A percentile compares a stretch with the other conserved stretches of the same genome.
Evolutionary conservation across 2,329 filamentous ascomycete species (phyloP).

Genomic region (Ilyonectria sp.): DNA sequence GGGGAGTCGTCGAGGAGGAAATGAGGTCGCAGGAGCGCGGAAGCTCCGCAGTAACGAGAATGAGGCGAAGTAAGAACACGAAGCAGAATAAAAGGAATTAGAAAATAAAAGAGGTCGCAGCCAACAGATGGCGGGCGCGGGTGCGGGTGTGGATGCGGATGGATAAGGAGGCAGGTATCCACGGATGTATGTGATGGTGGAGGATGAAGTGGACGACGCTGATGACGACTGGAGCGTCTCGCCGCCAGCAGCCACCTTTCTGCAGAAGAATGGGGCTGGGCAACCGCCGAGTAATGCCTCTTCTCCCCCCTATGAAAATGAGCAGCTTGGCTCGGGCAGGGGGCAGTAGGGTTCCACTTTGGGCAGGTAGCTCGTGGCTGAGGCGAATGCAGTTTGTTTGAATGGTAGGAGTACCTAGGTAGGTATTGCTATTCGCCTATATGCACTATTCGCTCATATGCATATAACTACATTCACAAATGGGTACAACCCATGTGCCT

Average conservation of each 20-base stretch:
- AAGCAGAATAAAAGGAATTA: slow-evolving; percentile 13
- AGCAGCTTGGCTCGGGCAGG: slow-evolving; percentile 22
- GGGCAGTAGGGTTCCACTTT: slow-evolving; percentile 15
- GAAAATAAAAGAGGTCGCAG: slow-evolving; percentile 7
- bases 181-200: slow-evolving; percentile 20
- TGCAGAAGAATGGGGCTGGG: slow-evolving; percentile 9
- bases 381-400: background rate
- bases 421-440: no score
- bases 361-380: slow-evolving; percentile 19
- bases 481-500: no score
- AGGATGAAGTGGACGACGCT: slow-evolving; percentile 20
- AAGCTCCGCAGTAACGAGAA: slow-evolving; percentile 42
- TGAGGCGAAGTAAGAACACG: slow-evolving; percentile 13
- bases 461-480: no score
- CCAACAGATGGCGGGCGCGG: slow-evolving; percentile 6
- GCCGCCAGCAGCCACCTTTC: slow-evolving; percentile 11
- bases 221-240: slow-evolving; percentile 19
- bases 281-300: background rate
- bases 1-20: slow-evolving; percentile 18
- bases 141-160: slow-evolving; percentile 7
- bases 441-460: no score
- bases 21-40: slow-evolving; percentile 39
- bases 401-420: no score
- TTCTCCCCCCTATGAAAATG: slow-evolving; percentile 12
- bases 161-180: slow-evolving; percentile 28